phyloP scores from a whole-genome alignment of 306 rosid genomes.

The Glycine soja region DNA sequence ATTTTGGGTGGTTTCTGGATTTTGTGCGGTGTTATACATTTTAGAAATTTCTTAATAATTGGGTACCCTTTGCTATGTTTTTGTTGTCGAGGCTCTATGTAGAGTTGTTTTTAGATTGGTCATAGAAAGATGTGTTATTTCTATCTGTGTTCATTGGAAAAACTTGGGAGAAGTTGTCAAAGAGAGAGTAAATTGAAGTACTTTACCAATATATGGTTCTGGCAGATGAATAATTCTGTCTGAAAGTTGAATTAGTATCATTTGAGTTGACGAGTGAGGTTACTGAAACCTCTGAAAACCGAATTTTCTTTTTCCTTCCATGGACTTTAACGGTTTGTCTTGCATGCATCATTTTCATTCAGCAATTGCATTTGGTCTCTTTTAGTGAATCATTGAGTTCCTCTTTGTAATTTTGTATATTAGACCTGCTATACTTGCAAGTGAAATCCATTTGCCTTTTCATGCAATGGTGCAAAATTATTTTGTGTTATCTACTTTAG shows the following conservation, averaged over 20 bases:
- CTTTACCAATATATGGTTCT: slow-evolving; percentile 15
- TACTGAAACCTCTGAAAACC: slow-evolving; percentile 30
- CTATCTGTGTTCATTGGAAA: slow-evolving; percentile 39
- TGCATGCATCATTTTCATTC: slow-evolving; percentile 7
- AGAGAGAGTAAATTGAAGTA: slow-evolving; percentile 37
- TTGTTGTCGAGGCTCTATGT: slow-evolving; percentile 33
- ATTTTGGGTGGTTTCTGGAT: slow-evolving; percentile 37
- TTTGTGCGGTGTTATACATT: slow-evolving; percentile 43
- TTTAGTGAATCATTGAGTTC: slow-evolving; percentile 20
- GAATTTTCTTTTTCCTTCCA: slow-evolving; percentile 33
- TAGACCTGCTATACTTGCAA: slow-evolving; percentile 11
- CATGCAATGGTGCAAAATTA: slow-evolving; percentile 9
- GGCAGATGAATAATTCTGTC: slow-evolving; percentile 30
- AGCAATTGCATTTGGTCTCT: slow-evolving; percentile 47
- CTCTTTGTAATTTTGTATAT: slow-evolving; percentile 6
- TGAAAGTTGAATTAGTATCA: slow-evolving; percentile 38
- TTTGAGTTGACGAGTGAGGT: slow-evolving; percentile 23
- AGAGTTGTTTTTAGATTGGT: slow-evolving; percentile 34
- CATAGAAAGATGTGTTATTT: slow-evolving; percentile 15
- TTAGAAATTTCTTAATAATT: slow-evolving; percentile 24
- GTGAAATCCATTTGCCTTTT: slow-evolving; percentile 26
- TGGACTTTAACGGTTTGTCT: slow-evolving; percentile 8
- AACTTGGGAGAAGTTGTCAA: slow-evolving; percentile 24
- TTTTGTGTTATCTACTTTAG: neutral
- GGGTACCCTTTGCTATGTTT: slow-evolving; percentile 23